phyloP scores from a whole-genome alignment of 2,329 filamentous ascomycete genomes.

The Colletotrichum limetticola region DNA sequence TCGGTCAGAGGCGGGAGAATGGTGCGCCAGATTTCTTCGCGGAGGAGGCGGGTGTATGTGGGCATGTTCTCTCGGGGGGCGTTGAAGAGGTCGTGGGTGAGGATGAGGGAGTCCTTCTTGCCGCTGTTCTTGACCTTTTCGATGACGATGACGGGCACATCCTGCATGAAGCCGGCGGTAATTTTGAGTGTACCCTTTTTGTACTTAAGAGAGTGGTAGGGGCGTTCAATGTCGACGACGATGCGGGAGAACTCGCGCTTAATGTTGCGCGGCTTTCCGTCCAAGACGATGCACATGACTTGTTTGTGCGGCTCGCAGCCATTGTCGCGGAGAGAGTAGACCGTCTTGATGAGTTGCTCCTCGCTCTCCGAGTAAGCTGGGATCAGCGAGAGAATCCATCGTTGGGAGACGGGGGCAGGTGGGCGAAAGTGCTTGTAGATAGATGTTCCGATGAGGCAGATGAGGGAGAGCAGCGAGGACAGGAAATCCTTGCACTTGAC shows the following conservation, averaged over 20 bases:
- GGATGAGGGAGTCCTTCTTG: slow-evolving; percentile 17
- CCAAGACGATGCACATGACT: slow-evolving; percentile 17
- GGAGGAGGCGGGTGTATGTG: slow-evolving; percentile 2
- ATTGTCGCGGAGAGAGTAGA: slow-evolving; percentile 15
- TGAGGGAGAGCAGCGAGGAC: neutral
- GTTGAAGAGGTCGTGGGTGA: slow-evolving; percentile 17
- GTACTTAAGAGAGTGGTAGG: slow-evolving; percentile 21
- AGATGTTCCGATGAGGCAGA: slow-evolving; percentile 2
- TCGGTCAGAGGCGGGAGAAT: neutral
- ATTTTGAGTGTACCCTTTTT: slow-evolving; percentile 2
- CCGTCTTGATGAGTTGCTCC: slow-evolving; percentile 18
- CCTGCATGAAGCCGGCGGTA: slow-evolving; percentile 19
- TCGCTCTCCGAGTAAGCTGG: slow-evolving; percentile 20
- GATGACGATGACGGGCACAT: slow-evolving; percentile 17
- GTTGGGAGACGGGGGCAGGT: slow-evolving; percentile 1
- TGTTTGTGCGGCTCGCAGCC: slow-evolving; percentile 8
- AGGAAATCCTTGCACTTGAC: slow-evolving; percentile 18
- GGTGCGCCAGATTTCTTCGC: slow-evolving; percentile 1
- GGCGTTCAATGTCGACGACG: slow-evolving; percentile 9
- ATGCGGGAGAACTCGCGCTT: slow-evolving; percentile 15
- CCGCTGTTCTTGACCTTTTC: slow-evolving; percentile 15
- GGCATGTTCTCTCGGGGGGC: slow-evolving; percentile 7
- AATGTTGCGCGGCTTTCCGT: slow-evolving; percentile 12
- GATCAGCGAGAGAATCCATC: slow-evolving; percentile 15
- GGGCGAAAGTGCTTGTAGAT: slow-evolving; percentile 12